Conservation (phyloP, 768 basidiomycete genomes). For the Rhodotorula sphaerocarpa region DNA sequence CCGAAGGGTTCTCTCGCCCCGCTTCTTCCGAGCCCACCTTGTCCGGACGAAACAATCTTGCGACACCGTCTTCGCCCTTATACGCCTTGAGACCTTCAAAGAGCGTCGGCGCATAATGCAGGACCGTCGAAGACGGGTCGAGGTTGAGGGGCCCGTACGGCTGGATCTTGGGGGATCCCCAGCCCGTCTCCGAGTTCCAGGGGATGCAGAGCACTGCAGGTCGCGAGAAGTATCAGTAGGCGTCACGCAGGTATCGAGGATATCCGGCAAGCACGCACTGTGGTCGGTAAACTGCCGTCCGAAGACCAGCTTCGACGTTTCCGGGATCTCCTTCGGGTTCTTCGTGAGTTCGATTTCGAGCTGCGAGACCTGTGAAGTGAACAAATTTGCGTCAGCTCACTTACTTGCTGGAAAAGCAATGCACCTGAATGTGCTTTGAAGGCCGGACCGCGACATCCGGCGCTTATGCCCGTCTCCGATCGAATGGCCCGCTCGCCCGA, state of each 20-base stretch:
- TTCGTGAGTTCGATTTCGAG: constrained; percentile 30
- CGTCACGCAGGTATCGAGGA: neutral
- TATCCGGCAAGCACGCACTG: constrained; percentile 9
- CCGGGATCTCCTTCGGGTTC: constrained; percentile 58
- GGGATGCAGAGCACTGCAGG: constrained; percentile 41
- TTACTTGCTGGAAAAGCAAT: no score
- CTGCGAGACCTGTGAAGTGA: constrained; percentile 9
- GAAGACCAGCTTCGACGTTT: constrained; percentile 63
- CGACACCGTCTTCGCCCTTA: constrained; percentile 57
- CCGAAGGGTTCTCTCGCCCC: no score
- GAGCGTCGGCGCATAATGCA: constrained; percentile 82
- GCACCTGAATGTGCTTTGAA: no score
- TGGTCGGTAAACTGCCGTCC: constrained; percentile 61
- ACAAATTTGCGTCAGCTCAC: no score
- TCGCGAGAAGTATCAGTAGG: neutral
- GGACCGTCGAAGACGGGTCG: constrained; percentile 70
- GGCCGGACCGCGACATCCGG: no score
- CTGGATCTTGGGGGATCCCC: constrained; percentile 71
- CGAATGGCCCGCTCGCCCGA: no score
- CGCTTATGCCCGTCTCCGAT: no score
- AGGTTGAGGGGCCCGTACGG: constrained; percentile 70
- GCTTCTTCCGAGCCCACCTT: constrained; percentile 26
- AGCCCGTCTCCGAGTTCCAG: constrained; percentile 67
- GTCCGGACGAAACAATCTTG: constrained; percentile 83
- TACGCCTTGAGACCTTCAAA: constrained; percentile 97